Conservation (phyloP, 495 filamentous ascomycete species). For the Jackrogersella multiformis region DNA sequence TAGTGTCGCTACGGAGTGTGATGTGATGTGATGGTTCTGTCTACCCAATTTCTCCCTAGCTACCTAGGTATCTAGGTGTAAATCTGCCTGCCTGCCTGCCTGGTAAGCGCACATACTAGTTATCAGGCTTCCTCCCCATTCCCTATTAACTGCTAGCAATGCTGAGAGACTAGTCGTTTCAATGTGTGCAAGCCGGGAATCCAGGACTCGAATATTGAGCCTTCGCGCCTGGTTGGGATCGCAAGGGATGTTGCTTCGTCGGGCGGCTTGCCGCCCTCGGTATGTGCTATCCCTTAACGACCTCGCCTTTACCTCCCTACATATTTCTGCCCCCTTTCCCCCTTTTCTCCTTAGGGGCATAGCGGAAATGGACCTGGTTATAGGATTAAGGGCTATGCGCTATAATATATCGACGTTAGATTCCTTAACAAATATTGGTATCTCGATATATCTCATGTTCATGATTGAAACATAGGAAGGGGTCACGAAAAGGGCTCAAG, state of each 20-base stretch:
- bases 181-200: conserved; percentile 5
- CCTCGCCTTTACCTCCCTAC: conserved; percentile 14
- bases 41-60: background rate
- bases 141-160: background rate
- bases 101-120: too few species aligned
- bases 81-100: too few species aligned
- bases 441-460: background rate
- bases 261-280: background rate
- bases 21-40: background rate
- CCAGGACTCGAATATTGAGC: conserved; percentile 23
- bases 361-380: background rate
- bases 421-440: conserved; percentile 7
- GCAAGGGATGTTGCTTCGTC: conserved; percentile 2
- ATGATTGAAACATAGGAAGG: background rate
- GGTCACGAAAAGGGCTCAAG: background rate
- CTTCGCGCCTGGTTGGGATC: conserved; percentile 5
- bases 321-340: conserved; percentile 3
- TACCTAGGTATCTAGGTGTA: too few species aligned
- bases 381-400: background rate
- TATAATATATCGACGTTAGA: conserved; percentile 15
- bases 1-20: too few species aligned
- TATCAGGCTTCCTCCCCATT: too few species aligned
- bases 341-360: background rate
- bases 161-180: background rate
- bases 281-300: conserved; percentile 14